Conservation (phyloP, 768 basidiomycete species). For the Termitomyces sp. region DNA sequence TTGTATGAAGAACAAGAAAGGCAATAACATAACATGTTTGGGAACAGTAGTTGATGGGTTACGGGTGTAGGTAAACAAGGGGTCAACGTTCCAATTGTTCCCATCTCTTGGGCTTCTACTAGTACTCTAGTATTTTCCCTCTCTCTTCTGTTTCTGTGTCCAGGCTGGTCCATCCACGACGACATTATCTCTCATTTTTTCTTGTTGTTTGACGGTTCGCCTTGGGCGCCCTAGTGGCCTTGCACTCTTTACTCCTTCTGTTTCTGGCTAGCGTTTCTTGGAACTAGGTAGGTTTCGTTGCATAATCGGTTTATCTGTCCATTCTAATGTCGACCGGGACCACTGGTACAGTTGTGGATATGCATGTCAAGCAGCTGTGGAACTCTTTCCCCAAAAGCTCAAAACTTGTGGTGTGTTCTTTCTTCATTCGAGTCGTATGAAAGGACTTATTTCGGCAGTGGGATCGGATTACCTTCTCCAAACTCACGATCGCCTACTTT, state of each 20-base stretch:
- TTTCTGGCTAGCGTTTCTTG: not conserved
- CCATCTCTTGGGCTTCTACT: too few relatives aligned
- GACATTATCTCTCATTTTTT: constrained; percentile 24
- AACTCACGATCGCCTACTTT: constrained; percentile 63
- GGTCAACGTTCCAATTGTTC: not conserved
- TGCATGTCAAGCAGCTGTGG: constrained; percentile 28
- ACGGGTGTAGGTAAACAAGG: too few relatives aligned
- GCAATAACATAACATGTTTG: not conserved
- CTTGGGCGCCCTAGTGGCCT: constrained; percentile 41
- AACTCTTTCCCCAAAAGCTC: constrained; percentile 32
- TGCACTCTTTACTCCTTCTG: constrained; percentile 16
- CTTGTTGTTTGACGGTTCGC: constrained; percentile 15
- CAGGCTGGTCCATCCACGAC: constrained; percentile 25
- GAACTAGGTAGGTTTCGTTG: constrained; percentile 2
- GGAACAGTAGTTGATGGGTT: too few relatives aligned
- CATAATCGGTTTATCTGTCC: not conserved
- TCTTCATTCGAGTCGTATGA: not conserved
- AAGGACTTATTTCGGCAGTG: constrained; percentile 39
- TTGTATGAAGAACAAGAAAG: not conserved
- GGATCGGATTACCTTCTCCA: constrained; percentile 67
- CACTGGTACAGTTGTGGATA: constrained; percentile 4
- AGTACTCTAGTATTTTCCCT: constrained; percentile 11
- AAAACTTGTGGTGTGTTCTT: constrained; percentile 44
- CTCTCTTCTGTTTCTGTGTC: constrained; percentile 21
- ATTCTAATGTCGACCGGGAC: not conserved